Evolutionary conservation across 768 basidiomycete species (phyloP), one percentile per base, ranked within the genome.

Genomic region (Termitomyces sp.): DNA sequence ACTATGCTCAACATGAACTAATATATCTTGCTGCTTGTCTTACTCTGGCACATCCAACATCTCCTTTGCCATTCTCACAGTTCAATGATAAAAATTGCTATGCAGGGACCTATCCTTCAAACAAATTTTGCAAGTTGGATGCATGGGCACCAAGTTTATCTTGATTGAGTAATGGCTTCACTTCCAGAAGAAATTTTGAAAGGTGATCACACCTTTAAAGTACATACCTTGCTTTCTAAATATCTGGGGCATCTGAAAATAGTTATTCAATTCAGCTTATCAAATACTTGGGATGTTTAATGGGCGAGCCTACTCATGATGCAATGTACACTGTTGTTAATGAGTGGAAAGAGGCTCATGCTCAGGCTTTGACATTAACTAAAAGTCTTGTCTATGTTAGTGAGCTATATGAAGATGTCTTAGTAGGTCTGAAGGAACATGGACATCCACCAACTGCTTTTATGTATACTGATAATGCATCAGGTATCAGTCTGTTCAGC

Each of bases 151-250:
- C 16, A 4, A 17, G 14, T 45, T 5, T 56, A 42, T 11, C 11
- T 49, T 19, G 47, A 56, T 17, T 3, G 25, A 1, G 27, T 41
- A 1, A 47, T 56, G 55, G 55, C 47, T 6, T 56, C 37, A 2
- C 40, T 49, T 25, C 47, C 47, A 6, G 47, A 40, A 4, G 14
- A n/a, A 2, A 56, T 56, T 3, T 31, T 56, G 7, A 56, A 56
- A 41, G 55, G 45, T 12, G 47, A 56, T 29, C 38, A 49, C 11
- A 48, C 55, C 42, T 56, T 56, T 7, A 56, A 49, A n/a, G 55
- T 49, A 14, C n/a, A n/a, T n/a, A n/a, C n/a, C n/a, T n/a, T n/a
- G n/a, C n/a, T n/a, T n/a, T n/a, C n/a, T n/a, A n/a, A n/a, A n/a
- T n/a, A n/a, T n/a, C n/a, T n/a, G n/a, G n/a, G n/a, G n/a, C n/a